Base-by-base conservation (phyloP, 78 protist genomes). In the Dictyostelium citrinum region DNA sequence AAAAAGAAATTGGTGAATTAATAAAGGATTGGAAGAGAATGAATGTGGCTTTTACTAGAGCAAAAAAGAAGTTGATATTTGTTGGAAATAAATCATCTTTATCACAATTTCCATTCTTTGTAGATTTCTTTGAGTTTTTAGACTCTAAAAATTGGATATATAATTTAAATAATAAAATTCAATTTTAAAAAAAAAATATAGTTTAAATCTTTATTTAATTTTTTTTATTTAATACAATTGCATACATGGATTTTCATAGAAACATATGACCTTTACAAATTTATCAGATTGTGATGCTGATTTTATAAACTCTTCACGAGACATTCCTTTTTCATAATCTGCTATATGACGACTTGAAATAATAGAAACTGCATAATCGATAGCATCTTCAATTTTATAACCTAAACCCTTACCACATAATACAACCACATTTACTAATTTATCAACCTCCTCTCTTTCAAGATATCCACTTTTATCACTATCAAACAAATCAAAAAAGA, bases 1-100 rank as follows among this genome's bases (percentile, higher is more conserved):
- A 77, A 67, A 75, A 75, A 43, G 81, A 35, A n/a, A 80, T 97
- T 27, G 99, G 98, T 58, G 92, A 82, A 8, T 90, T 97, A 49
- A 51, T 98, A 10, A 22, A 49, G 6, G 99, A 98, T 84, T 96
- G 97, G 99, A 77, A 96, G 7, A 84, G 99, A 33, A 55, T 97
- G 49, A 98, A 98, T 79, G 98, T 98, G 1, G 98, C 99, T 16
- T 27, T 97, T 17, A 98, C 99, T 5, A 96, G 99, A n/a, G 98
- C 99, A 29, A 96, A 93, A 84, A 29, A 60, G 55, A 98, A 98
- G 81, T 61, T 97, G 22, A 67, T 98, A 1, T 45, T 97, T 20
- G 43, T 98, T 35, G 99, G 99, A 29, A 90, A 93, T 37, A 5
- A 3, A 9, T 45, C 43, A 12, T 88, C 95, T 16, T 24, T 93